Base-by-base conservation (phyloP, 805 yeast species). In the Ogataea degrootiae region DNA sequence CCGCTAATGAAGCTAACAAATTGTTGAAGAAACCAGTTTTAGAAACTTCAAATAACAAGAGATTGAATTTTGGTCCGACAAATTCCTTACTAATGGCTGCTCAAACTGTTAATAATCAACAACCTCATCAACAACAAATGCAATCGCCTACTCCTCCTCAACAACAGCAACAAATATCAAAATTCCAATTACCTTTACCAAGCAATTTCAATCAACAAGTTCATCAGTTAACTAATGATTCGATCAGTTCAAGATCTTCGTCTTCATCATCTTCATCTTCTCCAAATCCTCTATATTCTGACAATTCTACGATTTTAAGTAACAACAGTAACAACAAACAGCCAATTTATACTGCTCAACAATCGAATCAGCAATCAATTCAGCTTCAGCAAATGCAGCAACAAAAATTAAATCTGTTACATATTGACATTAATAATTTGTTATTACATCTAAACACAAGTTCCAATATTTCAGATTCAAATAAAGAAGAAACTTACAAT, bases 361-460 rank as follows among this genome's bases (percentile, higher is more conserved):
- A 37, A 16, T 46, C 44, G 31, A 43, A 46, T 9, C 47, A 44
- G 14, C 37, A 43, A 33, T 19, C 7, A 17, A 38, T 37, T 6
- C 44, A 43, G 15, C 14, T 17, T 23, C 40, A 26, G 21, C 41
- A 15, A 16, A 41, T 19, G 22, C 37, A n/a, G 14, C 36, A 37
- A 33, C 38, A 39, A 19, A 37, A 54, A 35, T 46, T 58, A 41
- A 54, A 50, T 45, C 34, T 55, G 38, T 52, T 63, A 16, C 66
- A 62, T 46, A 43, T 63, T 37, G 64, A 63, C 38, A 56, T 63
- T 41, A 59, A 58, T 48, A 59, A 56, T 47, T 43, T 63, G 38
- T 50, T 63, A 36, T 54, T 62, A n/a, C 63, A 62, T 22, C 48
- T 63, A 35, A 60, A 58, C 46, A 52, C 60, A 12, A 52, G 59